A percentile compares a stretch with the other conserved stretches of the same genome.
Evolutionary conservation across 139 green algal genomes (phyloP).

Genomic region (Chara braunii): DNA sequence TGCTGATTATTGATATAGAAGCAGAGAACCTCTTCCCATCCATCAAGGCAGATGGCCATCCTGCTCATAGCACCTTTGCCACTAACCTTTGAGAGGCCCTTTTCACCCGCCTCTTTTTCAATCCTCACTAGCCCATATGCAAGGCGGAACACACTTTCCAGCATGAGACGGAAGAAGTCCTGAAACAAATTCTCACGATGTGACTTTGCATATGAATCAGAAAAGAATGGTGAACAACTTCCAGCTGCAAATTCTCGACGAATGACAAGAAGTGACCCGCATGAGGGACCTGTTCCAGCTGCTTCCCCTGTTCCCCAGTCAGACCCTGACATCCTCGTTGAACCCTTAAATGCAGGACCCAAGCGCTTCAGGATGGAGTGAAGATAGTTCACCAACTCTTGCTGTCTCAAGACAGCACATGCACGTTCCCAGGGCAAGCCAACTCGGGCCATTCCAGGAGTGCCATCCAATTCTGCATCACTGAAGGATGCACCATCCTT

Average conservation of each 20-base stretch:
- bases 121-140: constrained; percentile 21
- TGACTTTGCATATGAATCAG: constrained; percentile 9
- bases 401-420: constrained; percentile 6
- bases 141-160: constrained; percentile 16
- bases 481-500: too few species aligned
- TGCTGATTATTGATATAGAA: constrained; percentile 29
- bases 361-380: constrained; percentile 8
- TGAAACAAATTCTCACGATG: constrained; percentile 22
- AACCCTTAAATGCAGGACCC: background rate
- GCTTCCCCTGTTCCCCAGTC: background rate
- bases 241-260: constrained; percentile 8
- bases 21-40: constrained; percentile 36
- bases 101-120: background rate
- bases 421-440: too few species aligned
- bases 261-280: background rate
- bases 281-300: background rate
- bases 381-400: constrained; percentile 5
- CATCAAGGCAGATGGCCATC: background rate
- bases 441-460: too few species aligned
- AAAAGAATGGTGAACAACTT: constrained; percentile 32
- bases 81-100: background rate
- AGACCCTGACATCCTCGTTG: background rate
- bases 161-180: constrained; percentile 16
- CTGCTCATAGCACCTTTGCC: background rate
- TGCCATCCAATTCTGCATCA: too few species aligned